Evolutionary conservation across 768 basidiomycete species (phyloP).

Genomic region (Sistotremastrum suecicum): DNA sequence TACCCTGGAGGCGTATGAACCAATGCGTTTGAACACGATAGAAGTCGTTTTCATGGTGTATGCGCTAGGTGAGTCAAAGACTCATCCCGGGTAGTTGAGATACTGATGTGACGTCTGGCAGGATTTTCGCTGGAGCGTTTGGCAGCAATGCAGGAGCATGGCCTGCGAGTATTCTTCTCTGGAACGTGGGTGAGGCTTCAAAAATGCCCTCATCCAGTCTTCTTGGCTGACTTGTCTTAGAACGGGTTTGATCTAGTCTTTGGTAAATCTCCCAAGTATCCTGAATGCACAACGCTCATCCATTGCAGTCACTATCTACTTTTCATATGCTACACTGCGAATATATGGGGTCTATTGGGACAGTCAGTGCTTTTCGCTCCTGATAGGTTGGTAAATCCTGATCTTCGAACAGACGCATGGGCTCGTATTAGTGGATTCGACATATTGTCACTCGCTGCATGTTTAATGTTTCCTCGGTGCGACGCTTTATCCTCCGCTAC

Average conservation of each 20-base stretch:
- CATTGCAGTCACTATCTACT: constrained; percentile 56
- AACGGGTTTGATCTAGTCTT: constrained; percentile 93
- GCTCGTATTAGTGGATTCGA: constrained; percentile 64
- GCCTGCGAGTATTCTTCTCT: constrained; percentile 50
- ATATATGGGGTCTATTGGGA: constrained; percentile 63
- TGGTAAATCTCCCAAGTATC: constrained; percentile 27
- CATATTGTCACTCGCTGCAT: constrained; percentile 77
- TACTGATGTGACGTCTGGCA: constrained; percentile 33
- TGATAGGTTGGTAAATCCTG: background rate
- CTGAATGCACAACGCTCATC: background rate
- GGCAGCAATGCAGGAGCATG: constrained; percentile 93
- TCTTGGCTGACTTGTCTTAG: constrained; percentile 20
- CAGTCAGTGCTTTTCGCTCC: constrained; percentile 24
- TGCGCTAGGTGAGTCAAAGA: constrained; percentile 19
- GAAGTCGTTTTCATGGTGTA: constrained; percentile 67
- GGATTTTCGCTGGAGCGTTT: constrained; percentile 88
- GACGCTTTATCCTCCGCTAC: background rate
- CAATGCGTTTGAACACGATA: constrained; percentile 42
- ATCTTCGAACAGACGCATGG: constrained; percentile 34
- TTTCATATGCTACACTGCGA: constrained; percentile 62
- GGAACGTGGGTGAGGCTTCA: constrained; percentile 7
- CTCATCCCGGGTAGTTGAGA: background rate
- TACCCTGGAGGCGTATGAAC: constrained; percentile 61
- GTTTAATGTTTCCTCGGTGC: constrained; percentile 78
- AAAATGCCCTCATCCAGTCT: background rate